Conservation (phyloP, 139 green algal genomes). For the Spirogloea muscicola region DNA sequence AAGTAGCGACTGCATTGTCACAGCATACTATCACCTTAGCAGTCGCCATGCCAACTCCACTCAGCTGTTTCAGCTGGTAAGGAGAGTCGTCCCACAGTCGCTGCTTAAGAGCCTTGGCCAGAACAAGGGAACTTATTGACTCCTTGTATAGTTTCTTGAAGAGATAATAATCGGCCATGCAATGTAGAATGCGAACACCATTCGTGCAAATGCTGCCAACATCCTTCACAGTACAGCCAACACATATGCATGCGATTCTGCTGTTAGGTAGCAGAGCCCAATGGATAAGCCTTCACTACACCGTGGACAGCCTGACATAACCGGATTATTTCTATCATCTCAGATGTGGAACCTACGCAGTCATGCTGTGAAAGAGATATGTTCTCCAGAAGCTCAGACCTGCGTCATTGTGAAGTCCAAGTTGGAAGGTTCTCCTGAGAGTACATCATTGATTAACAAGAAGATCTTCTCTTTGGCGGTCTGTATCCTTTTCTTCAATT, state of each 20-base stretch:
- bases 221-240: conserved; percentile 25
- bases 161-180: conserved; percentile 26
- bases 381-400: conserved; percentile 5
- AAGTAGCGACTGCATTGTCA: background rate
- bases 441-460: conserved; percentile 39
- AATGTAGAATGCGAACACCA: conserved; percentile 13
- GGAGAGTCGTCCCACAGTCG: conserved; percentile 23
- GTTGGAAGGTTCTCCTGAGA: conserved; percentile 29
- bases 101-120: conserved; percentile 11
- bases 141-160: conserved; percentile 22
- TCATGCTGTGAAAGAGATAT: conserved; percentile 1
- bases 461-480: conserved; percentile 42
- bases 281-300: no score
- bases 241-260: background rate
- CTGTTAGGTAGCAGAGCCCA: no score
- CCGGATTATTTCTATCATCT: background rate
- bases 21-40: conserved; percentile 12
- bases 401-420: conserved; percentile 47
- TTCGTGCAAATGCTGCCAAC: conserved; percentile 28
- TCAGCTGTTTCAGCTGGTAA: conserved; percentile 23
- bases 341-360: background rate
- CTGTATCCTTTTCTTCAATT: conserved; percentile 28
- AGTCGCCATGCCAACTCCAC: conserved; percentile 16
- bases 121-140: background rate
- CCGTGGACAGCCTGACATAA: background rate